Percentiles rank a stretch among this genome's conserved stretches.
phyloP scores from a whole-genome alignment of 495 filamentous ascomycete genomes.

The Halenospora varia region DNA sequence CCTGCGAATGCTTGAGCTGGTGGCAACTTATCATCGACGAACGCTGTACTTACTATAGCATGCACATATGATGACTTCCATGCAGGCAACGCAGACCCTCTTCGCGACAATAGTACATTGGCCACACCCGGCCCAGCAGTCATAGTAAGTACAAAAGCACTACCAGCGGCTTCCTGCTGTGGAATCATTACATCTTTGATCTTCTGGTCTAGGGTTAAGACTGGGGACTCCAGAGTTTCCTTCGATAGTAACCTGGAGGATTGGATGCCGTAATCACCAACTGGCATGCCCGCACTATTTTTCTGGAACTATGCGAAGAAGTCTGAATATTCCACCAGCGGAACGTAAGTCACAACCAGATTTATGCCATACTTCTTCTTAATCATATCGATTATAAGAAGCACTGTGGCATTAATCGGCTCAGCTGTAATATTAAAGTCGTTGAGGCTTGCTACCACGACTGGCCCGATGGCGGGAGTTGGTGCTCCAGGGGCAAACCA shows the following conservation, averaged over 20 bases:
- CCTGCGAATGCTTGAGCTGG: background rate
- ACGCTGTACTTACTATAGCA: background rate
- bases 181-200: background rate
- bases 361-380: background rate
- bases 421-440: constrained; percentile 4
- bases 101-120: background rate
- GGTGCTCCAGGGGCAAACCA: background rate
- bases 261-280: background rate
- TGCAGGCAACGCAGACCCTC: background rate
- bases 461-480: background rate
- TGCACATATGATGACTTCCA: constrained; percentile 10
- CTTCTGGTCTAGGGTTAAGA: background rate
- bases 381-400: background rate
- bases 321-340: background rate
- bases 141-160: background rate
- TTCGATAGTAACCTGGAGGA: background rate
- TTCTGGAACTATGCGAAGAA: background rate
- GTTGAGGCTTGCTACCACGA: background rate
- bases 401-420: background rate
- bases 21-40: background rate
- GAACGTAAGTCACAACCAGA: background rate
- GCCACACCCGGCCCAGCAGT: background rate
- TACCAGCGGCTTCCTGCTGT: background rate
- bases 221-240: background rate
- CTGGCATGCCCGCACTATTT: background rate